Evolutionary conservation across 192 early-diverging fungal genomes (phyloP).

Genomic region (Coemansia erecta): DNA sequence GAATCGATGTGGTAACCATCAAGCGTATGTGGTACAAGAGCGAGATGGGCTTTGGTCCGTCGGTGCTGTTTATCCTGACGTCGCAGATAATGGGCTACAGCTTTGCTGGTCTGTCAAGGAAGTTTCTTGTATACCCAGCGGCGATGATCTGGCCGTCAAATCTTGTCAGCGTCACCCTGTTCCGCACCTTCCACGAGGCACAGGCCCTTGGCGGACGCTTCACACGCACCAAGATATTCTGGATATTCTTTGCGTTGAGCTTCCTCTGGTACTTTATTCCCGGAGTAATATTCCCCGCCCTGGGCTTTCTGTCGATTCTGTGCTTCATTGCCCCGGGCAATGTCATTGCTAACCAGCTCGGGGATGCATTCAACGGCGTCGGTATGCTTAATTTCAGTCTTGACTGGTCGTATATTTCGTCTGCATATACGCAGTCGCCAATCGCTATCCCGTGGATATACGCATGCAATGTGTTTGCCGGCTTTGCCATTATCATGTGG

Average conservation of each 20-base stretch:
- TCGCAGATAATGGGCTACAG: conserved; percentile 69
- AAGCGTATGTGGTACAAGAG: conserved; percentile 68
- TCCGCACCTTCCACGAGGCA: conserved; percentile 71
- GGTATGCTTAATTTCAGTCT: conserved; percentile 69
- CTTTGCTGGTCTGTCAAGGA: conserved; percentile 68
- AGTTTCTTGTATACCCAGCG: conserved; percentile 81
- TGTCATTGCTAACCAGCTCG: conserved; percentile 50
- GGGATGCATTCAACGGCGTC: conserved; percentile 57
- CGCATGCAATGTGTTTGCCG: conserved; percentile 68
- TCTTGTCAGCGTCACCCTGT: conserved; percentile 73
- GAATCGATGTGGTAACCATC: conserved; percentile 72
- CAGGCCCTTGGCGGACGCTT: conserved; percentile 53
- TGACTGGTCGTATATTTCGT: conserved; percentile 71
- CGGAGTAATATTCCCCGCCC: conserved; percentile 64
- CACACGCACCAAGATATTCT: conserved; percentile 56
- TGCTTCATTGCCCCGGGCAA: conserved; percentile 56
- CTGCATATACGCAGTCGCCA: conserved; percentile 60
- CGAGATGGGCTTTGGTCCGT: conserved; percentile 62
- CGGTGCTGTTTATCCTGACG: conserved; percentile 66
- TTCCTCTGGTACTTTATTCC: conserved; percentile 64
- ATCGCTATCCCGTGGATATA: conserved; percentile 74
- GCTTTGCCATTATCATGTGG: conserved; percentile 74
- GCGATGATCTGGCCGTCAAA: conserved; percentile 87
- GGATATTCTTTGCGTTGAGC: conserved; percentile 43
- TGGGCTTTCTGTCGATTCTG: conserved; percentile 63